These are phyloP conservation scores for Parietaria judaica DNA, from an alignment of 306 rosid genomes.

Conservation along the genomic window DNA sequence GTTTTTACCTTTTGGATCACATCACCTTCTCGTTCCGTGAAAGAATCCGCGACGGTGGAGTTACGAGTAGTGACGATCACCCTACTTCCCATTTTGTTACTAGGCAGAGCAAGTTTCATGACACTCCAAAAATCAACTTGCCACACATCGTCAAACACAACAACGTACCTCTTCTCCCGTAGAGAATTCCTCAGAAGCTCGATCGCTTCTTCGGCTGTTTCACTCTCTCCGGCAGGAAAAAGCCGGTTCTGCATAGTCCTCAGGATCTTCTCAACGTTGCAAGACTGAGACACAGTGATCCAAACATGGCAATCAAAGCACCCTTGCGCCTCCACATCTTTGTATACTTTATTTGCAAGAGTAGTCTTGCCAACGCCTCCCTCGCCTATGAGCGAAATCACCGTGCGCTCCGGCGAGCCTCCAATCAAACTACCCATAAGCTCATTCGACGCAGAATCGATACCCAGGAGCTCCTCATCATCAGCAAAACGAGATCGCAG, in stretches of 20 bases:
- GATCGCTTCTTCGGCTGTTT: neutral
- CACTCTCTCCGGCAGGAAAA: neutral
- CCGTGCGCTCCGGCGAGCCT: neutral
- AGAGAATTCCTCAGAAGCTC: neutral
- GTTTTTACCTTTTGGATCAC: neutral
- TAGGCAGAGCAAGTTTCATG: neutral
- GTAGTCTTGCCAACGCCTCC: conserved; percentile 17
- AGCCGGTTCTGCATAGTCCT: neutral
- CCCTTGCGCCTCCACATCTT: neutral
- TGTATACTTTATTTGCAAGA: conserved; percentile 11
- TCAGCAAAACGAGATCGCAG: neutral
- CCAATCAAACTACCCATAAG: neutral
- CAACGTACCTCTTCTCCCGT: neutral
- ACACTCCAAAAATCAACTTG: conserved; percentile 3
- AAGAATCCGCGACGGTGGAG: neutral
- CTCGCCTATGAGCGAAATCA: conserved; percentile 12
- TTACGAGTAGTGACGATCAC: conserved; percentile 1
- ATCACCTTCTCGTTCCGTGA: neutral
- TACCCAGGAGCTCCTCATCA: neutral
- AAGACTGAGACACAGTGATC: conserved; percentile 10
- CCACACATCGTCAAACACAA: conserved; percentile 6
- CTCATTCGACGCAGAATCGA: neutral
- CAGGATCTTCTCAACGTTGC: neutral
- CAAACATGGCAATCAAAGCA: conserved; percentile 16
- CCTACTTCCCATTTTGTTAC: neutral